Evolutionary conservation across 2,329 filamentous ascomycete species (phyloP).

Genomic region (Clonostachys rhizophaga): DNA sequence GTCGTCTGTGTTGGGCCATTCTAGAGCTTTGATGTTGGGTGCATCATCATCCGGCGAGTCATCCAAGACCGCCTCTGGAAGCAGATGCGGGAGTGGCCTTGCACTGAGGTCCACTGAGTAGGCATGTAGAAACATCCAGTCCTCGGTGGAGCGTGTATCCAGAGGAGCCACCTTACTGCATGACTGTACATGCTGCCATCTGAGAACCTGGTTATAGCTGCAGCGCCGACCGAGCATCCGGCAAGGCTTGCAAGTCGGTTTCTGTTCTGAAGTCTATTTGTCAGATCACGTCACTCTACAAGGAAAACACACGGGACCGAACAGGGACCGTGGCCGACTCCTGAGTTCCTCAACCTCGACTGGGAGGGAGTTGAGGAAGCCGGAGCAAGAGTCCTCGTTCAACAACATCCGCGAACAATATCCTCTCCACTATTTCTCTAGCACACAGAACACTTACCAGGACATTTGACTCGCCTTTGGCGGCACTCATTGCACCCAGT

Average conservation of each 20-base stretch:
- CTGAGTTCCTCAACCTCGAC: too few relatives aligned
- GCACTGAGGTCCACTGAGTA: not conserved
- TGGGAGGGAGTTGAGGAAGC: too few relatives aligned
- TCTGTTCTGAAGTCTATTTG: conserved; percentile 5
- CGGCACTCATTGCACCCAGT: conserved; percentile 13
- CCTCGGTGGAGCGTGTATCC: not conserved
- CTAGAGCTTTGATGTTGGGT: too few relatives aligned
- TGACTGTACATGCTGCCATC: conserved; percentile 6
- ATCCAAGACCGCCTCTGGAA: not conserved
- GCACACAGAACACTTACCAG: not conserved
- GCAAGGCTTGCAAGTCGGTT: conserved; percentile 11
- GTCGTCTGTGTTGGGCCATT: too few relatives aligned
- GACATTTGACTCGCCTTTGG: conserved; percentile 14
- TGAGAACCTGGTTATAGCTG: conserved; percentile 12
- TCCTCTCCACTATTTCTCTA: too few relatives aligned
- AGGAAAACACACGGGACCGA: too few relatives aligned
- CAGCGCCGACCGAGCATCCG: conserved; percentile 10
- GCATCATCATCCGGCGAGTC: not conserved
- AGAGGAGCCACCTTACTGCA: not conserved
- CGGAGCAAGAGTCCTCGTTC: too few relatives aligned
- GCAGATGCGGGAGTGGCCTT: not conserved
- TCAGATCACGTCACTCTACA: too few relatives aligned
- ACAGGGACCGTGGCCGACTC: too few relatives aligned
- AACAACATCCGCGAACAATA: too few relatives aligned
- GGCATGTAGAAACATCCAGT: not conserved